A percentile compares a stretch with the other conserved stretches of the same genome.
Conservation (phyloP, 1,284 basidiomycete species). For the Sutorius eximius region DNA sequence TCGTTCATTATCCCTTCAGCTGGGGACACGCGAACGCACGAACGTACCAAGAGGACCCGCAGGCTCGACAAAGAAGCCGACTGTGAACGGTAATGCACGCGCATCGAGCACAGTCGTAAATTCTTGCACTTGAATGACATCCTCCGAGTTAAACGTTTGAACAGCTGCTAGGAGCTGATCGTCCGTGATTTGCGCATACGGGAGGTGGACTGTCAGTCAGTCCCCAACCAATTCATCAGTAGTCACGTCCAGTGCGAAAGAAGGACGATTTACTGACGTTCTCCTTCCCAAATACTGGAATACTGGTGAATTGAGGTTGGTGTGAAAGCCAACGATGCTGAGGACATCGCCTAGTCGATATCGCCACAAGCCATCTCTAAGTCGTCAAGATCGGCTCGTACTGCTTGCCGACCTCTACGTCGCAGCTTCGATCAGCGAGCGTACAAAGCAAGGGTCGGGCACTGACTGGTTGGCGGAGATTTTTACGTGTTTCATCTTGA, state of each 20-base stretch:
- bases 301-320: conserved; percentile 6
- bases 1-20: not conserved
- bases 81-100: not conserved
- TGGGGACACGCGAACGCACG: too few relatives aligned
- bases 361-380: conserved; percentile 25
- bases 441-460: not conserved
- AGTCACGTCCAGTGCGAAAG: too few relatives aligned
- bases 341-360: conserved; percentile 25
- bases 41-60: conserved; percentile 10
- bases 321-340: conserved; percentile 16
- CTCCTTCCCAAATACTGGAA: conserved; percentile 17
- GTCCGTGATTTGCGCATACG: conserved; percentile 5
- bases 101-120: conserved; percentile 19
- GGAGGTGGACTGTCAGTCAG: conserved; percentile 15
- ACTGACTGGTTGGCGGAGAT: conserved; percentile 20
- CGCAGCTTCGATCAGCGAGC: not conserved
- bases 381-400: conserved; percentile 26
- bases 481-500: conserved; percentile 4
- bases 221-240: not conserved
- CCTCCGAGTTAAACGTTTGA: not conserved
- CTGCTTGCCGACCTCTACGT: conserved; percentile 10
- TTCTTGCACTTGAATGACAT: conserved; percentile 11
- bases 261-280: conserved; percentile 5
- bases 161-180: conserved; percentile 9
- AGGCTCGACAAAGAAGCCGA: conserved; percentile 25